Evolutionary conservation across 2,329 filamentous ascomycete species (phyloP).

Genomic region (Aureobasidium sp.): DNA sequence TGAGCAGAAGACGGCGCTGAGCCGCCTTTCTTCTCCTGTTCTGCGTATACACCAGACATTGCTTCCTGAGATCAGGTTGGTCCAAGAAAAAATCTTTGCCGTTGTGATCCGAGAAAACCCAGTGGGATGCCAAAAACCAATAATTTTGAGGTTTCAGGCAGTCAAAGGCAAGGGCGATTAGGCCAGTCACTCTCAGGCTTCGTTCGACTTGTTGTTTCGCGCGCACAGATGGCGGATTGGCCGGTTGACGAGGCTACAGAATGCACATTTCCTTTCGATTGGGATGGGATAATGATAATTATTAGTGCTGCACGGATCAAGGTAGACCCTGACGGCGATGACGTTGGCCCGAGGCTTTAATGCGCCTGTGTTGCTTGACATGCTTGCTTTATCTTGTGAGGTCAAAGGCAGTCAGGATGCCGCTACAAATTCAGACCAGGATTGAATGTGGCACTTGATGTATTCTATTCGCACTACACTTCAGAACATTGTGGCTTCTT

Average conservation of each 20-base stretch:
- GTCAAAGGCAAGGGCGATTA: background rate
- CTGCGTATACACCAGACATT: background rate
- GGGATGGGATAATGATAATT: background rate
- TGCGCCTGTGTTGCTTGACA: slow-evolving; percentile 1
- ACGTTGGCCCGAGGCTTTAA: slow-evolving; percentile 3
- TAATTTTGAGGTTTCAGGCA: background rate
- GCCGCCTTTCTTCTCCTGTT: background rate
- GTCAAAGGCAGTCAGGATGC: background rate
- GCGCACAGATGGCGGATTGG: slow-evolving; percentile 2
- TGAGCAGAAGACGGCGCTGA: slow-evolving; percentile 4
- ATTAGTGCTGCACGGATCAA: slow-evolving; percentile 7
- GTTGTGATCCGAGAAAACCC: background rate
- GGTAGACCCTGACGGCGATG: background rate
- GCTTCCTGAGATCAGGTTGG: background rate
- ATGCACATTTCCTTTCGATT: background rate
- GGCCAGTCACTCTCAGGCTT: background rate
- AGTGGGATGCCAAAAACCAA: background rate
- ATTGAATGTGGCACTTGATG: background rate
- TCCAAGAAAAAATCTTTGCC: slow-evolving; percentile 2
- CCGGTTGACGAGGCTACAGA: slow-evolving; percentile 7
- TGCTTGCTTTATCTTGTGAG: background rate
- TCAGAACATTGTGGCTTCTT: background rate
- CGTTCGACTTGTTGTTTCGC: background rate
- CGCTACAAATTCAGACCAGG: background rate
- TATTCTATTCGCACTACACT: background rate